Evolutionary conservation across 2,329 filamentous ascomycete genomes (phyloP).

Genomic region (Penicillium capsulatum): DNA sequence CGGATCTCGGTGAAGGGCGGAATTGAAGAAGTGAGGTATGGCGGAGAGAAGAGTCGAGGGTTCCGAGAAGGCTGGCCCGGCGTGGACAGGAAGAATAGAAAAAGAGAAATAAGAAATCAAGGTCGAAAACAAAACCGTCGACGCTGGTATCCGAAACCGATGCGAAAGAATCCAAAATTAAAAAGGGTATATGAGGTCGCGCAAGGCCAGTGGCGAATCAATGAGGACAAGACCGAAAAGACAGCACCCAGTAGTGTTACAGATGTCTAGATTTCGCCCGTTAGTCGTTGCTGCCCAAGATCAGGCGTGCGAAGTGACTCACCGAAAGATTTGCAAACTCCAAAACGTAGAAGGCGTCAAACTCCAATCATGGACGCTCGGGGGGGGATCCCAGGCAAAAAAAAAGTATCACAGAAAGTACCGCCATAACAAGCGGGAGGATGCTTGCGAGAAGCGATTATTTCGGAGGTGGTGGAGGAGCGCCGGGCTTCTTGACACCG

Average conservation of each 20-base stretch:
- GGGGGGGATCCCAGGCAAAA: constrained; percentile 18
- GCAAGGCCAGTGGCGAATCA: constrained; percentile 18
- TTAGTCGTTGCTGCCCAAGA: constrained; percentile 23
- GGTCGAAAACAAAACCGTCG: constrained; percentile 17
- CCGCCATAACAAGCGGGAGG: constrained; percentile 14
- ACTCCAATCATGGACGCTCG: constrained; percentile 26
- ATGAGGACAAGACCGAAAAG: constrained; percentile 18
- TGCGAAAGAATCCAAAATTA: constrained; percentile 21
- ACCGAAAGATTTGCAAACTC: constrained; percentile 21
- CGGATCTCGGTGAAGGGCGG: constrained; percentile 7
- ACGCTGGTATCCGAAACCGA: constrained; percentile 27
- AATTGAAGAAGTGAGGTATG: background rate
- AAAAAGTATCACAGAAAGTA: constrained; percentile 9
- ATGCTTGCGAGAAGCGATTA: constrained; percentile 20
- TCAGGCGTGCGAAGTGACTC: constrained; percentile 18
- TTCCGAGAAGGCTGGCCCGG: background rate
- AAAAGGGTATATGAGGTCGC: constrained; percentile 28
- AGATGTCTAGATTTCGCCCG: constrained; percentile 21
- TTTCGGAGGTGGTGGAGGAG: constrained; percentile 44
- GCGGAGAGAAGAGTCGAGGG: background rate
- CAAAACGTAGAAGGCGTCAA: constrained; percentile 7
- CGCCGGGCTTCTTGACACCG: constrained; percentile 47
- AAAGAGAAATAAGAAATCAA: too few relatives aligned
- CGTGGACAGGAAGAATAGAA: background rate
- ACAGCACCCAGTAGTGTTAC: constrained; percentile 28